phyloP scores from a whole-genome alignment of 495 filamentous ascomycete genomes.

The Daldinia vernicosa region DNA sequence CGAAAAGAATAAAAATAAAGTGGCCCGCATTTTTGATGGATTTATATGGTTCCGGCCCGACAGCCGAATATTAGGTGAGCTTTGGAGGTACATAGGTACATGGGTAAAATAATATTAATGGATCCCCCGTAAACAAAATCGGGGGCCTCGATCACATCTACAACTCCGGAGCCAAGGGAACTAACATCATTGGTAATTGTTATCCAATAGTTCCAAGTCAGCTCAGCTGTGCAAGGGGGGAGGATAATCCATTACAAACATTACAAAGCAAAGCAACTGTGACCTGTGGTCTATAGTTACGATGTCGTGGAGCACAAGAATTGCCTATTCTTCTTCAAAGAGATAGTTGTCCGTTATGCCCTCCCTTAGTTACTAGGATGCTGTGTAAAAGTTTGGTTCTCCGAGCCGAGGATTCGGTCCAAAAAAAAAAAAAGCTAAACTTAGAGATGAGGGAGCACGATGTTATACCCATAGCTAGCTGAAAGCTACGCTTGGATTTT shows the following conservation, averaged over 20 bases:
- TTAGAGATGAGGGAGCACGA: background rate
- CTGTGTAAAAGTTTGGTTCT: slow-evolving; percentile 17
- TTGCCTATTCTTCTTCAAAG: slow-evolving; percentile 14
- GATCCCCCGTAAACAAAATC: slow-evolving; percentile 2
- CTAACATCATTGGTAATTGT: slow-evolving; percentile 28
- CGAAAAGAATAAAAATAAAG: slow-evolving; percentile 5
- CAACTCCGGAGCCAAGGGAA: slow-evolving; percentile 22
- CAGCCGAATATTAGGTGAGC: slow-evolving; percentile 22
- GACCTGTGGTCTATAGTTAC: background rate
- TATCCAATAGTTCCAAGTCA: slow-evolving; percentile 37
- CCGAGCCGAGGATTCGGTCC: slow-evolving; percentile 5
- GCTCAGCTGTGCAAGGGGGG: slow-evolving; percentile 39
- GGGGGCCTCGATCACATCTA: slow-evolving; percentile 21
- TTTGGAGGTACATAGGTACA: background rate
- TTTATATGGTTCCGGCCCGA: slow-evolving; percentile 32
- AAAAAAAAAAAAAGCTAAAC: slow-evolving; percentile 4
- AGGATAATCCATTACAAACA: slow-evolving; percentile 10
- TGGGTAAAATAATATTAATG: background rate
- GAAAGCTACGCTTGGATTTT: slow-evolving; percentile 4
- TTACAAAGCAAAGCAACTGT: slow-evolving; percentile 5
- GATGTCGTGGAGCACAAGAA: background rate
- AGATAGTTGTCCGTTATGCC: background rate
- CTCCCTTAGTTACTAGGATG: slow-evolving; percentile 1
- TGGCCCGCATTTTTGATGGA: slow-evolving; percentile 3
- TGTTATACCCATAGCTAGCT: slow-evolving; percentile 26